phyloP scores from a whole-genome alignment of 305 asterid genomes.

The Plantago rigida region DNA sequence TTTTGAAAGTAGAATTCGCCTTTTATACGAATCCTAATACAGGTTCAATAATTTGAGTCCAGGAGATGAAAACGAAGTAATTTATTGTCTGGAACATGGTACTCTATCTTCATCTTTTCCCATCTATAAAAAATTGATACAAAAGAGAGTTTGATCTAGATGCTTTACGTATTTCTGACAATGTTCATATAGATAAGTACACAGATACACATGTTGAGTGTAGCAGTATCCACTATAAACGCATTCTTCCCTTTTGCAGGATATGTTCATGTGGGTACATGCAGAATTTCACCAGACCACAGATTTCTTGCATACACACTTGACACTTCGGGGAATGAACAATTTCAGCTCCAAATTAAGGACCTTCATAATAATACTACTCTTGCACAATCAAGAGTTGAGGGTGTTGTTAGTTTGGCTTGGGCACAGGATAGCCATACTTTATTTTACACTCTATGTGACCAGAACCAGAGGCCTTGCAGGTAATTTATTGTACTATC shows the following conservation, averaged over 20 bases:
- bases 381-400: conserved; percentile 40
- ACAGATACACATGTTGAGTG: background rate
- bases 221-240: conserved; percentile 10
- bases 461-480: conserved; percentile 76
- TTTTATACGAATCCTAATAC: background rate
- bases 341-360: conserved; percentile 68
- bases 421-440: conserved; percentile 74
- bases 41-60: background rate
- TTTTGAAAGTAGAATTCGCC: too few species aligned
- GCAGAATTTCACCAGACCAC: conserved; percentile 87
- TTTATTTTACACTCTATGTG: conserved; percentile 65
- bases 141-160: too few species aligned
- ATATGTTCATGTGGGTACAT: conserved; percentile 90
- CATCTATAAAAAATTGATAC: too few species aligned
- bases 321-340: conserved; percentile 66
- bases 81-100: too few species aligned
- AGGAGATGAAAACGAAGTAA: too few species aligned
- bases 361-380: conserved; percentile 44
- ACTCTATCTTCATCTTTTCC: too few species aligned
- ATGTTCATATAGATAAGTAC: background rate
- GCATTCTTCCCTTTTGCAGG: conserved; percentile 40
- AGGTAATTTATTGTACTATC: conserved; percentile 43
- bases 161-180: too few species aligned
- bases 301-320: conserved; percentile 73
- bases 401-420: conserved; percentile 82